Base-by-base conservation (phyloP, 495 filamentous ascomycete genomes). In the Aspergillus incahuasiensis region DNA sequence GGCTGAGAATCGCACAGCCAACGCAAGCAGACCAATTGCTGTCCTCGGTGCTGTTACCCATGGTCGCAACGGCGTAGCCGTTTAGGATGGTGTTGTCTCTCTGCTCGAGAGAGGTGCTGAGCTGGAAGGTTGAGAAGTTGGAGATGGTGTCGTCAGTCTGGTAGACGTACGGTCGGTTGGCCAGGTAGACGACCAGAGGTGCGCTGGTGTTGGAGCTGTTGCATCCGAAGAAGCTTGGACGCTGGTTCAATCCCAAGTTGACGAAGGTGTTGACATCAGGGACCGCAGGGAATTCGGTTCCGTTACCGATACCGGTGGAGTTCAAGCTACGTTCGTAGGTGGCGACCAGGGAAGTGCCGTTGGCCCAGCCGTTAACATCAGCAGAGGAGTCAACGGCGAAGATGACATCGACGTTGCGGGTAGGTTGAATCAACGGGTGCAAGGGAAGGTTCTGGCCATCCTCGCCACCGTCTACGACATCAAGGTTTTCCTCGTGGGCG, bases 181-280 rank as follows among this genome's bases (percentile, higher is more conserved):
- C 86, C 16, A 96, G 62, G 70, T 96, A 96, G 58, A 96, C 87
- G 57, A 97, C 70, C 34, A 96, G 60, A 0, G 92, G 92, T 3
- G 65, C 58, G 1, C 60, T 59, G 21, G 55, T 51, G 69, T 95
- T 94, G 56, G 72, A 69, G 19, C 73, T 74, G 69, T 91, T 73
- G 74, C 92, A 97, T 57, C 92, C 92, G 72, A 97, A 97, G 75
- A 97, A 96, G 7, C 89, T 89, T 5, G 92, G 92, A 16, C 79
- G 81, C 58, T 72, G 79, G 80, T 95, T 97, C 13, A 97, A 76
- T 30, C 86, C 86, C 0, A 88, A 80, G 72, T 92, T 90, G 58
- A 96, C 68, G 70, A 97, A 92, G 5, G 90, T 92, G 75, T 90
- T 85, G 45, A 75, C 69, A 68, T 90, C 89, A 3, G 91, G 91